Evolutionary conservation across 345 rosid genomes (phyloP), one percentile per base, ranked within the genome.

Genomic region (Salix koriyanagi): DNA sequence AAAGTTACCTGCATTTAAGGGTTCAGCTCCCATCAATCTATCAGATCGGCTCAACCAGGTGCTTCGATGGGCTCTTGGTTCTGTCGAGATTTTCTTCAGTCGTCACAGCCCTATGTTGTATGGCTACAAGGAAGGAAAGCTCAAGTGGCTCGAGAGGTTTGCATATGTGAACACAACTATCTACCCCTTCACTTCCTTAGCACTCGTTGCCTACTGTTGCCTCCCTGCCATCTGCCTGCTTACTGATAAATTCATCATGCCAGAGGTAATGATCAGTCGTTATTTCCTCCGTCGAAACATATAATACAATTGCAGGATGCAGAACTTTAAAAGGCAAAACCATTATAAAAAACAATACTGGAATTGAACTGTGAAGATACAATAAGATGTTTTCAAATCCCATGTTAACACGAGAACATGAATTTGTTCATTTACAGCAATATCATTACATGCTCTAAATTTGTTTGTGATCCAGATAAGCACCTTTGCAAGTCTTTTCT

Each of bases 1-100:
- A 62, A 86, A 85, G 85, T 78, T 82, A 73, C 81, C 99, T 28
- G 98, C 99, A 58, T 96, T 96, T 65, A 94, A 91, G 85, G 99
- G 99, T 80, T 96, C 98, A 75, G 96, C 97, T 81, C 98, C 98
- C 65, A 96, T 96, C 82, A 96, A 93, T 67, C 86, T 94, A 77
- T 94, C 97, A 32, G 99, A 96, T 87, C 85, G 98, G 81, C 90
- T 96, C 73, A 96, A 92, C 85, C 99, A 96, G 81, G 98, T 96
- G 70, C 92, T 96, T 78, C 88, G 98, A 7, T 94, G 99, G 99
- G 99, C 97, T 9, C 97, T 92, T 34, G 99, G 99, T 14, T 96
- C 98, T 8, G 99, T 96, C 74, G 99, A 96, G 86, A 96, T 96
- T 78, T 94, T 96, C 91, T 94, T 96, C 71, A 96, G 99, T 70